A percentile compares a stretch with the other conserved stretches of the same genome.
Evolutionary conservation across 2,329 filamentous ascomycete species (phyloP).

Genomic region (Penicillium expansum): DNA sequence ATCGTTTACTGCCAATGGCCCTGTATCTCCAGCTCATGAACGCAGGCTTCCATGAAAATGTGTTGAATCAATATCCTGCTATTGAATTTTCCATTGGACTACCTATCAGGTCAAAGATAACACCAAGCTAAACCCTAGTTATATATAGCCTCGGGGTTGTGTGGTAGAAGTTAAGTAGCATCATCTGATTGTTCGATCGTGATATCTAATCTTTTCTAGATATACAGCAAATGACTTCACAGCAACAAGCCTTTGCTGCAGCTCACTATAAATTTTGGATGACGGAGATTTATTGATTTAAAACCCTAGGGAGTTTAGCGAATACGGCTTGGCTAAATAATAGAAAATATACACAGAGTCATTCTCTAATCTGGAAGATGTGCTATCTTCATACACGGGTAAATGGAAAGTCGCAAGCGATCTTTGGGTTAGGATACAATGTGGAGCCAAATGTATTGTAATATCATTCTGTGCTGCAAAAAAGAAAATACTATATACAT

Average conservation of each 20-base stretch:
- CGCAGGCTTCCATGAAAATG: not conserved
- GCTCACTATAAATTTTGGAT: too few species aligned
- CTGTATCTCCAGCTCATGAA: not conserved
- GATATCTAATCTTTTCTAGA: not conserved
- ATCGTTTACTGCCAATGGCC: not conserved
- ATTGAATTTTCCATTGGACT: too few species aligned
- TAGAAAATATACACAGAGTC: too few species aligned
- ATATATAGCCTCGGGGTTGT: too few species aligned
- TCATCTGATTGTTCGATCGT: not conserved
- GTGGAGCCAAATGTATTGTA: not conserved
- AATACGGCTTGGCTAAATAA: too few species aligned
- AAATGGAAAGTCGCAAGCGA: not conserved
- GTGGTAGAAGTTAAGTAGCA: not conserved
- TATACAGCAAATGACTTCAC: too few species aligned
- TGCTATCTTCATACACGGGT: not conserved
- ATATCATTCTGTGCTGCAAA: not conserved
- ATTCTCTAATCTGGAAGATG: not conserved
- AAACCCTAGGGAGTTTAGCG: too few species aligned
- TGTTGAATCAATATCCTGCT: not conserved
- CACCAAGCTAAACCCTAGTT: too few species aligned
- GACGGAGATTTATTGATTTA: too few species aligned
- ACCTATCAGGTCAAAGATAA: too few species aligned
- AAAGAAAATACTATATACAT: not conserved
- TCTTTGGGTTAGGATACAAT: not conserved
- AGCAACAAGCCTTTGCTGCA: too few species aligned